Percentiles rank a stretch among this genome's conserved stretches.
These are phyloP conservation scores for Phaseolus lunatus DNA, from an alignment of 306 rosid genomes.

Conservation along the genomic window DNA sequence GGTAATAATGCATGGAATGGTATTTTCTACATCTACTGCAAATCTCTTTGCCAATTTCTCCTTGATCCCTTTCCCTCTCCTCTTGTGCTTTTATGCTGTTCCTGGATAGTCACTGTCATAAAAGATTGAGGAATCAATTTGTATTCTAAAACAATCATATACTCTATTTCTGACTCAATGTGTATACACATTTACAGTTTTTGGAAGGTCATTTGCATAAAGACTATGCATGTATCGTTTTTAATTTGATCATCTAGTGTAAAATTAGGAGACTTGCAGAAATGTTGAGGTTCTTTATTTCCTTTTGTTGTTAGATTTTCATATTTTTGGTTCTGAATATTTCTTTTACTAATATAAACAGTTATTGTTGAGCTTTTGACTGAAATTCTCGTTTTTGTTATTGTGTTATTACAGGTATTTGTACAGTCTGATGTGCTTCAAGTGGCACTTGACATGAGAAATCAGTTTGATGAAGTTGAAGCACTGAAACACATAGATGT, in stretches of 20 bases:
- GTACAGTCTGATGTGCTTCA: conserved; percentile 79
- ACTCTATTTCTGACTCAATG: too few species aligned
- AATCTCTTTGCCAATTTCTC: not conserved
- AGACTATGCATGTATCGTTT: not conserved
- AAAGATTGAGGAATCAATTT: conserved; percentile 17
- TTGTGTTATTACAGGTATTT: conserved; percentile 64
- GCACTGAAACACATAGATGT: conserved; percentile 56
- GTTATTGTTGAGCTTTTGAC: not conserved
- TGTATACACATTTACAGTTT: too few species aligned
- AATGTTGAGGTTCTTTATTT: not conserved
- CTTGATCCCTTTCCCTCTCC: not conserved
- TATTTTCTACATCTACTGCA: not conserved
- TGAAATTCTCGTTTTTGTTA: not conserved
- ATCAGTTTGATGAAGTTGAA: conserved; percentile 66
- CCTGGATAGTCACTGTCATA: not conserved
- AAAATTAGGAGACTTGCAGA: not conserved
- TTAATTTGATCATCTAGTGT: not conserved
- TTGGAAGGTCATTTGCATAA: too few species aligned
- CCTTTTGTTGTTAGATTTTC: conserved; percentile 8
- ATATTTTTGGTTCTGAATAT: not conserved
- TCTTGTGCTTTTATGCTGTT: not conserved
- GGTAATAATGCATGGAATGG: not conserved
- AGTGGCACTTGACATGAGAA: conserved; percentile 79
- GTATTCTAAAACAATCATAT: not conserved
- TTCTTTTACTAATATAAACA: not conserved